Base-by-base conservation (phyloP, 1,284 basidiomycete genomes). In the Fomitopsis palustris region DNA sequence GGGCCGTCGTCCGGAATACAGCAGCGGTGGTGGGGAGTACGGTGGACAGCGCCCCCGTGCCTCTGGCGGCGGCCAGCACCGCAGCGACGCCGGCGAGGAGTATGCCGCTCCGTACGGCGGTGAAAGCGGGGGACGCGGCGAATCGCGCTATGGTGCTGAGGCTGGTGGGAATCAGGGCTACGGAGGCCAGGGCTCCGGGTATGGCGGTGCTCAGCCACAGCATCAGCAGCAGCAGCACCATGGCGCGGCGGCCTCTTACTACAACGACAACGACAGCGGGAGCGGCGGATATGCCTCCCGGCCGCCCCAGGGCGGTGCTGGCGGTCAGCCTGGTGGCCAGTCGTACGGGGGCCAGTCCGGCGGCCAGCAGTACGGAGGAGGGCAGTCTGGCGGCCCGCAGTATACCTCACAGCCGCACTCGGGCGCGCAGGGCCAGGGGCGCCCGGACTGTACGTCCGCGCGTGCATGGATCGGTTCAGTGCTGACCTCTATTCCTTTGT, bases 351-450 rank as follows among this genome's bases (percentile, higher is more conserved):
- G 31, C 16, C 35, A 37, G 35, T 9, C 35, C 16, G 35, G 35
- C 12, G 35, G 35, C 42, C 53, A 25, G 16, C 52, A 51, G 8
- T 49, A 51, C 29, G 35, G 35, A 37, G 35, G 12, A 37, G 56
- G 61, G 42, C 82, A 78, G 77, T 84, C 85, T 10, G 86, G 87
- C 16, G 87, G 87, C 2, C 75, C 80, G 2, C 81, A 87, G 66
- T 83, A 79, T 67, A 88, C 87, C 63, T 70, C 77, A 21, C 81
- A 83, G 27, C 71, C 84, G 60, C 66, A 75, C 54, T 66, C 67
- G 16, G 63, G 62, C 31, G 37, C 57, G 45, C 54, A 42, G 55
- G 49, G 41, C 19, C 25, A 58, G 7, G 68, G 64, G 33, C 62
- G 67, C 38, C 70, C 74, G 9, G 60, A 74, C 12, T 69, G 76